Conservation (phyloP, 768 basidiomycete genomes). For the Calocybe indica region DNA sequence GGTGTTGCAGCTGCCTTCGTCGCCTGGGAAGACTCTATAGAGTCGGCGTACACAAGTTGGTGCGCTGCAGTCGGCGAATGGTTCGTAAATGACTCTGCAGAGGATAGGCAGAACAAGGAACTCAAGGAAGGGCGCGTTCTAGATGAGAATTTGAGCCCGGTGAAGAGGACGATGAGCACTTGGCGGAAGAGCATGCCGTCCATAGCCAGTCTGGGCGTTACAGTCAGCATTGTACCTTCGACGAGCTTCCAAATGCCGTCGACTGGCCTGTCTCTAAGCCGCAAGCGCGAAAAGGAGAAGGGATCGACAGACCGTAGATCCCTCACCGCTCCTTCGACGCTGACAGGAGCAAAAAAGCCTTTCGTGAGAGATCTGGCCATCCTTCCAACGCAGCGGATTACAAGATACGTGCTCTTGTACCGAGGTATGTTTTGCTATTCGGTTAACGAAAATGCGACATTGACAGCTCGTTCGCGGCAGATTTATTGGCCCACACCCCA, state of each 20-base stretch:
- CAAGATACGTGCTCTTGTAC: constrained; percentile 60
- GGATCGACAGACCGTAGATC: constrained; percentile 1
- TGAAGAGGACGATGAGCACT: constrained; percentile 9
- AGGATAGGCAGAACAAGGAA: not conserved
- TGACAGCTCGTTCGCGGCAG: constrained; percentile 22
- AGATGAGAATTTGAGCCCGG: constrained; percentile 1
- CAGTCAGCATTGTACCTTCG: not conserved
- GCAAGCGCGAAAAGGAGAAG: constrained; percentile 8
- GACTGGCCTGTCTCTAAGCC: constrained; percentile 3
- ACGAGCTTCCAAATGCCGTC: not conserved
- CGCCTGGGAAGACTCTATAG: constrained; percentile 39
- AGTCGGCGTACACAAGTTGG: constrained; percentile 44
- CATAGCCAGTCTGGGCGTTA: constrained; percentile 4
- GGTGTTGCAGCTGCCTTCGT: constrained; percentile 49
- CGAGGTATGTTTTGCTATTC: constrained; percentile 33
- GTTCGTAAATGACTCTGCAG: constrained; percentile 16
- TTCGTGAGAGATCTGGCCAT: constrained; percentile 59
- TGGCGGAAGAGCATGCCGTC: constrained; percentile 21
- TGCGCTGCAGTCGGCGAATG: constrained; percentile 38
- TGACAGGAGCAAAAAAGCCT: constrained; percentile 9
- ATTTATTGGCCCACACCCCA: constrained; percentile 52
- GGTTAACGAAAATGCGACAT: not conserved
- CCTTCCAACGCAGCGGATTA: constrained; percentile 59
- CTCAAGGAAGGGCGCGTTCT: not conserved
- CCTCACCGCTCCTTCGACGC: too few relatives aligned